A percentile compares a stretch with the other conserved stretches of the same genome.
Conservation (phyloP, 2,329 filamentous ascomycete species). For the Mariannaea sp. region DNA sequence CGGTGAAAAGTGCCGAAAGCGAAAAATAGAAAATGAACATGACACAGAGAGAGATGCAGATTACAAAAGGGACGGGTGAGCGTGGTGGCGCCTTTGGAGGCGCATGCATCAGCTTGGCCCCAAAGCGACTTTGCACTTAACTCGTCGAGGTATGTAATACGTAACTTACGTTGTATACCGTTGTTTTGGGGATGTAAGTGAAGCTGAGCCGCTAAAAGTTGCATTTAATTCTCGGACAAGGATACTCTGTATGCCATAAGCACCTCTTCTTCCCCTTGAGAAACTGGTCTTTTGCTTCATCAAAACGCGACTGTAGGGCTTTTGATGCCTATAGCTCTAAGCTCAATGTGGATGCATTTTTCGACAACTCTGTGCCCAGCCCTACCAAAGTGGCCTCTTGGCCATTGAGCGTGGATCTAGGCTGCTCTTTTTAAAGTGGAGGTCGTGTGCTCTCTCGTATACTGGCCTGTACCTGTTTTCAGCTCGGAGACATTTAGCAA, state of each 20-base stretch:
- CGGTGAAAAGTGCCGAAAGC: not conserved
- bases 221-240: not conserved
- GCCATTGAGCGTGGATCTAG: not conserved
- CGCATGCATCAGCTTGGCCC: too few relatives aligned
- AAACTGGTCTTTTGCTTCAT: too few relatives aligned
- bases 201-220: not conserved
- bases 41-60: not conserved
- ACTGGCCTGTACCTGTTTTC: not conserved
- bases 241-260: not conserved
- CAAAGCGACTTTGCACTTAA: too few relatives aligned
- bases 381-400: not conserved
- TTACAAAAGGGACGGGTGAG: too few relatives aligned
- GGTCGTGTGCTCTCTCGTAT: not conserved
- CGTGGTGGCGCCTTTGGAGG: not conserved
- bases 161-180: too few relatives aligned
- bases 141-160: too few relatives aligned
- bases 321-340: not conserved
- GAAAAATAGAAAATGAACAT: not conserved
- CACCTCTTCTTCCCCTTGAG: too few relatives aligned
- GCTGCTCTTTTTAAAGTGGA: too few relatives aligned
- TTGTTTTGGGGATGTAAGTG: too few relatives aligned
- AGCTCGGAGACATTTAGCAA: constrained; percentile 4
- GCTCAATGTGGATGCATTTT: constrained; percentile 12
- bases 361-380: not conserved
- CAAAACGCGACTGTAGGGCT: not conserved